A percentile compares a stretch with the other conserved stretches of the same genome.
These are phyloP conservation scores for Aulographum hederae DNA, from an alignment of 2,329 filamentous ascomycete species.

Conservation along the genomic window DNA sequence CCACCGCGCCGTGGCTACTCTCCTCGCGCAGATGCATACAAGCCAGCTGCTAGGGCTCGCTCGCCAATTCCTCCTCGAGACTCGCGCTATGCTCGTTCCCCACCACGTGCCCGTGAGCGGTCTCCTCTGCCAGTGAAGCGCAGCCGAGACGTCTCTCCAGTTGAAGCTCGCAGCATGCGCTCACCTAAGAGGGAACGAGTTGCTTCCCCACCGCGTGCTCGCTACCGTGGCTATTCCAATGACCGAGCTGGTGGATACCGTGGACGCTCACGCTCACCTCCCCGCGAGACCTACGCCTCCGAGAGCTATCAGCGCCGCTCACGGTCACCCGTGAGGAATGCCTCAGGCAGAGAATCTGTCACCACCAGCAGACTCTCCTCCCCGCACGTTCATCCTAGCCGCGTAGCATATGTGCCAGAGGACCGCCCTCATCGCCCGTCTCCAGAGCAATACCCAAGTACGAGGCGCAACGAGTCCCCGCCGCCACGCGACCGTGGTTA, in stretches of 20 bases:
- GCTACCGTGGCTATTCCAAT: conserved; percentile 23
- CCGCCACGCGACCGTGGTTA: background rate
- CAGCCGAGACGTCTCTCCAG: conserved; percentile 1
- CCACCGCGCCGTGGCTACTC: conserved; percentile 26
- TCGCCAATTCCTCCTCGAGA: conserved; percentile 13
- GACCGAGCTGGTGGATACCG: conserved; percentile 20
- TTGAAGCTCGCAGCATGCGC: background rate
- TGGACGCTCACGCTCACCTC: conserved; percentile 33
- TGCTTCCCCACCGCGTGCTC: conserved; percentile 17
- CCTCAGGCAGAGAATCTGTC: conserved; percentile 33
- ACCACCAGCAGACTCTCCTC: conserved; percentile 43
- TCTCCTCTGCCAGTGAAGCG: conserved; percentile 12
- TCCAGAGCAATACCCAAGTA: too few species aligned
- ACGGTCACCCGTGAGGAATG: conserved; percentile 24
- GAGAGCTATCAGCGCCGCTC: conserved; percentile 29
- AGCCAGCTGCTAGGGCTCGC: conserved; percentile 16
- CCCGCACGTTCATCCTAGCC: conserved; percentile 37
- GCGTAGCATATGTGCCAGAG: conserved; percentile 19
- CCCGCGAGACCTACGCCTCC: background rate
- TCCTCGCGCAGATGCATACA: conserved; percentile 13
- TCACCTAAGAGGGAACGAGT: conserved; percentile 20
- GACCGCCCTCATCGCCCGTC: conserved; percentile 8
- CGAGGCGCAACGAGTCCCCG: too few species aligned
- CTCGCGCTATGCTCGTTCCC: conserved; percentile 10
- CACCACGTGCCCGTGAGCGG: conserved; percentile 23